Conservation (phyloP, 2,329 filamentous ascomycete genomes). For the Pyrenophora tritici-repentis region DNA sequence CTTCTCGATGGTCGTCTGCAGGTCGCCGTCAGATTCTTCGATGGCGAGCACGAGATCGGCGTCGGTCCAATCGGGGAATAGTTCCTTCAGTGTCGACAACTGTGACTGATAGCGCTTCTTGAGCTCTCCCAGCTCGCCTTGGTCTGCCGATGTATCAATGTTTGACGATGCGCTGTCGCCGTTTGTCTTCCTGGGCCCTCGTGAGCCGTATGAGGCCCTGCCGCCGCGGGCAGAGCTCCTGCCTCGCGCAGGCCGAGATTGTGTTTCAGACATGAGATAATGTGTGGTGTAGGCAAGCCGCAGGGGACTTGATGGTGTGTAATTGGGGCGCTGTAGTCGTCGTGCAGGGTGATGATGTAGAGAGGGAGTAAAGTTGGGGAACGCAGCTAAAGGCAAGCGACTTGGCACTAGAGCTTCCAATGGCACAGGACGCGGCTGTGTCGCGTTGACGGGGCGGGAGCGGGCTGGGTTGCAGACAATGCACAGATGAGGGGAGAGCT, state of each 20-base stretch:
- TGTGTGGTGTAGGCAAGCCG: constrained; percentile 46
- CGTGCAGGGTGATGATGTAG: constrained; percentile 41
- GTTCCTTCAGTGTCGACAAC: constrained; percentile 81
- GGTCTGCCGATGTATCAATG: constrained; percentile 71
- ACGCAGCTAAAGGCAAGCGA: constrained; percentile 38
- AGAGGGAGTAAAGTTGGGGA: constrained; percentile 36
- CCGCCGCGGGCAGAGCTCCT: constrained; percentile 89
- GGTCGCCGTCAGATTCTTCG: constrained; percentile 80
- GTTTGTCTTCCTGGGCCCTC: constrained; percentile 64
- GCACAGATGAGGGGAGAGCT: constrained; percentile 15
- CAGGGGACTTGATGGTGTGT: constrained; percentile 25
- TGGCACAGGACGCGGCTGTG: constrained; percentile 26
- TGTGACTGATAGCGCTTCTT: constrained; percentile 86
- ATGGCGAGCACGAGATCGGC: constrained; percentile 92
- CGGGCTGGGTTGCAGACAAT: constrained; percentile 13
- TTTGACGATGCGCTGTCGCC: constrained; percentile 68
- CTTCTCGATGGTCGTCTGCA: constrained; percentile 73
- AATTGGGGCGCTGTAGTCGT: constrained; percentile 31
- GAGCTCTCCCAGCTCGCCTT: constrained; percentile 87
- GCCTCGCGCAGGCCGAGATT: constrained; percentile 85
- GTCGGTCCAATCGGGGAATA: constrained; percentile 95
- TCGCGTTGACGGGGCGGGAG: constrained; percentile 24
- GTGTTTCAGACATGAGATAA: constrained; percentile 87
- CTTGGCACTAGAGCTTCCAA: constrained; percentile 35
- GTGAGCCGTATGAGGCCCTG: constrained; percentile 67